phyloP scores from a whole-genome alignment of 2,329 filamentous ascomycete genomes.

The Lasiodiplodia sp. region DNA sequence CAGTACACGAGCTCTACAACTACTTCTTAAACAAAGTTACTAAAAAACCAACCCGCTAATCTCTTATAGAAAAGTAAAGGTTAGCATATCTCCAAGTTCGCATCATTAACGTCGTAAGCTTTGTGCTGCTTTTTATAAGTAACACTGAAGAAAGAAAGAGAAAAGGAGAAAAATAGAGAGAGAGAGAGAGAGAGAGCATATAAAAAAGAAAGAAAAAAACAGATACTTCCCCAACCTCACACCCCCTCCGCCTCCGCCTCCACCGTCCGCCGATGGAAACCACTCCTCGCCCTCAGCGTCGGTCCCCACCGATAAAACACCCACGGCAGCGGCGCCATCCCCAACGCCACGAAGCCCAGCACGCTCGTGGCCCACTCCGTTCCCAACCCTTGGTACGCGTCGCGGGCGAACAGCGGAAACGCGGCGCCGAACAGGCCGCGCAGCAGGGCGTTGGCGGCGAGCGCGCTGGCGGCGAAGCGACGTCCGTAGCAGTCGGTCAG shows the following conservation, averaged over 20 bases:
- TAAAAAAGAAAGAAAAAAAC: neutral
- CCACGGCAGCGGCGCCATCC: conserved; percentile 80
- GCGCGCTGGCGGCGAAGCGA: conserved; percentile 75
- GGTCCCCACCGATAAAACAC: conserved; percentile 73
- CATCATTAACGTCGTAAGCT: too few species aligned
- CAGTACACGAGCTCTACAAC: too few species aligned
- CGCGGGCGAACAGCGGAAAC: conserved; percentile 75
- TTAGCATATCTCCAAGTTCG: too few species aligned
- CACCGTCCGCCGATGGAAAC: conserved; percentile 60
- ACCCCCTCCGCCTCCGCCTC: conserved; percentile 60
- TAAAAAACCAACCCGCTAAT: too few species aligned
- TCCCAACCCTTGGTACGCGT: conserved; percentile 73
- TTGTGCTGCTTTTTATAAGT: too few species aligned
- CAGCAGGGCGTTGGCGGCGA: conserved; percentile 80
- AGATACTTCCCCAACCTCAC: neutral
- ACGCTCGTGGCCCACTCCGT: conserved; percentile 82
- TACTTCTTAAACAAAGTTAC: too few species aligned
- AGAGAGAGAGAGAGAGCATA: too few species aligned
- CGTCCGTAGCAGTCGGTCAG: conserved; percentile 75
- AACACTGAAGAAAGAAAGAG: too few species aligned
- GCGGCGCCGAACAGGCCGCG: conserved; percentile 76
- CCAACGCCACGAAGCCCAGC: conserved; percentile 74
- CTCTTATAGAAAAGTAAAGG: too few species aligned
- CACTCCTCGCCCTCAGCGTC: conserved; percentile 63
- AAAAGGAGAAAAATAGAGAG: too few species aligned